Percentiles rank a stretch among this genome's conserved stretches.
phyloP scores from a whole-genome alignment of 2,329 filamentous ascomycete species.

The Ceratocystis lukuohia region DNA sequence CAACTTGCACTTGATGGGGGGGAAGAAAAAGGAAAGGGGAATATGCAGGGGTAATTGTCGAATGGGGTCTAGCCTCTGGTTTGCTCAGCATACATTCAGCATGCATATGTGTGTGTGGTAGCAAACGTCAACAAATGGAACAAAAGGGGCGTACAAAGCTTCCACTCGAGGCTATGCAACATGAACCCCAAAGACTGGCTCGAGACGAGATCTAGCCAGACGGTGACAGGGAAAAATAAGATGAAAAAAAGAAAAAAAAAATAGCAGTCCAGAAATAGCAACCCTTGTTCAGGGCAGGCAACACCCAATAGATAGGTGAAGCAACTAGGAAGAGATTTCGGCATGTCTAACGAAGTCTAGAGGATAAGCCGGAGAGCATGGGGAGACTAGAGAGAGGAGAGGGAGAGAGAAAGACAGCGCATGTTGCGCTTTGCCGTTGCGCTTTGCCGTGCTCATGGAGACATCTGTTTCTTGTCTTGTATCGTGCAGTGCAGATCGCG shows the following conservation, averaged over 20 bases:
- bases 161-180: constrained; percentile 5
- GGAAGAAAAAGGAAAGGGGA: not conserved
- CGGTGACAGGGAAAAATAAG: not conserved
- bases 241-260: not conserved
- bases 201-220: not conserved
- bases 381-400: not conserved
- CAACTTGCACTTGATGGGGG: not conserved
- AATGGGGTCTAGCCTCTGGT: not conserved
- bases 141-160: not conserved
- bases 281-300: not conserved
- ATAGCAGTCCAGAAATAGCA: no score
- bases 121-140: not conserved
- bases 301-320: not conserved
- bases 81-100: not conserved
- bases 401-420: not conserved
- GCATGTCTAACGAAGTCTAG: not conserved
- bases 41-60: constrained; percentile 4
- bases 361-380: not conserved
- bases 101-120: not conserved
- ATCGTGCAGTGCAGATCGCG: constrained; percentile 2
- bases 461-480: not conserved
- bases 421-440: not conserved
- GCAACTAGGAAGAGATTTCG: not conserved
- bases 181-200: not conserved
- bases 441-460: not conserved